These are phyloP conservation scores for Fomitiporia mediterranea DNA, from an alignment of 1,284 basidiomycete species.

Conservation along the genomic window DNA sequence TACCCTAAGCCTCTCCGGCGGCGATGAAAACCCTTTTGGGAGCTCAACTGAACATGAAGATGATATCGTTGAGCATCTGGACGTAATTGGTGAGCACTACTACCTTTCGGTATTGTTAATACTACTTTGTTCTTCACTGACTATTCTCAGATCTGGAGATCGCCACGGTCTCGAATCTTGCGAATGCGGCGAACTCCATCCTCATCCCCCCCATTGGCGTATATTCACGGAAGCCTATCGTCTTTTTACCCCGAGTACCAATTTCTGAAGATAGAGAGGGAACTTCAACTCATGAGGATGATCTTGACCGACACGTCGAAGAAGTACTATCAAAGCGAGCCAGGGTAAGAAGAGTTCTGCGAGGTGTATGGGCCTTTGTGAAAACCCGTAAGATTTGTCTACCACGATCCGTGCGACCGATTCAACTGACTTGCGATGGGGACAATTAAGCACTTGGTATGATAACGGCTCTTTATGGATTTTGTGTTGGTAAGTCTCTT, in stretches of 20 bases:
- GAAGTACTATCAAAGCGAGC: constrained; percentile 67
- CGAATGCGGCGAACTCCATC: constrained; percentile 77
- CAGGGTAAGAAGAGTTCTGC: constrained; percentile 55
- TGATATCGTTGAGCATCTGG: constrained; percentile 72
- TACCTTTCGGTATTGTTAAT: not conserved
- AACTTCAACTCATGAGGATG: constrained; percentile 41
- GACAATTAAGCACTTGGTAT: constrained; percentile 51
- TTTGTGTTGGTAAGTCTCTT: constrained; percentile 53
- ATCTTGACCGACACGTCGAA: constrained; percentile 75
- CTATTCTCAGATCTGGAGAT: constrained; percentile 61
- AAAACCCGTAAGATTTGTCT: constrained; percentile 60
- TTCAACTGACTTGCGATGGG: constrained; percentile 12
- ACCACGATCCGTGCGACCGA: not conserved
- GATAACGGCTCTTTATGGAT: constrained; percentile 76
- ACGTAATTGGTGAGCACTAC: constrained; percentile 58
- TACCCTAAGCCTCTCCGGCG: constrained; percentile 36
- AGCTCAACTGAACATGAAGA: constrained; percentile 49
- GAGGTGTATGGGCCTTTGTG: constrained; percentile 78
- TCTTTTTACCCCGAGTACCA: constrained; percentile 43
- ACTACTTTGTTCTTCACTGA: not conserved
- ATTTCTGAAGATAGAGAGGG: constrained; percentile 24
- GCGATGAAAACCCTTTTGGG: constrained; percentile 23
- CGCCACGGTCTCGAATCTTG: constrained; percentile 62
- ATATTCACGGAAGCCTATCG: constrained; percentile 64
- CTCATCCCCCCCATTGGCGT: constrained; percentile 66